These are phyloP conservation scores for Cladosporium oxysporum DNA, from an alignment of 2,329 filamentous ascomycete genomes.

Conservation along the genomic window DNA sequence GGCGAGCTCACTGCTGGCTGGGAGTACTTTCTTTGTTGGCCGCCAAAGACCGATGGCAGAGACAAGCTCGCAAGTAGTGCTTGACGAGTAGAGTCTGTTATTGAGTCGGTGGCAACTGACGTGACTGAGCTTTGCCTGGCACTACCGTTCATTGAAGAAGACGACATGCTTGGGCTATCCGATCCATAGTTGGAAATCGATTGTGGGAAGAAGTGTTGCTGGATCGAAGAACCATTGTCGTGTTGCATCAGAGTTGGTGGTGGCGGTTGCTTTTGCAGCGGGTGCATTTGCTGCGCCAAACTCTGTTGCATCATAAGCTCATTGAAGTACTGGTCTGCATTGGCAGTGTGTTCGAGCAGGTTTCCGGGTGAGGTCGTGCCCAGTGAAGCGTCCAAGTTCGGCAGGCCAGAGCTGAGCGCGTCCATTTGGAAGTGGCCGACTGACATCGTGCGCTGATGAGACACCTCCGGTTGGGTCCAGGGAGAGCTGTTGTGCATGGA, in stretches of 20 bases:
- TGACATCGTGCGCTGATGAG: slow-evolving; percentile 63
- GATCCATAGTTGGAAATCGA: slow-evolving; percentile 65
- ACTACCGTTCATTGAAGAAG: slow-evolving; percentile 70
- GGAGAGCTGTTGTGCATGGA: slow-evolving; percentile 30
- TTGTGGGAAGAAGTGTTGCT: slow-evolving; percentile 46
- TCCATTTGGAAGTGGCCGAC: slow-evolving; percentile 73
- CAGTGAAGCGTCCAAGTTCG: slow-evolving; percentile 69
- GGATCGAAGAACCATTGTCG: slow-evolving; percentile 58
- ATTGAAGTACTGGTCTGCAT: slow-evolving; percentile 72
- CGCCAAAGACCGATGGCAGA: slow-evolving; percentile 56
- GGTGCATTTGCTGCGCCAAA: slow-evolving; percentile 19
- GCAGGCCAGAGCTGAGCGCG: slow-evolving; percentile 71
- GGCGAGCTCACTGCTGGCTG: slow-evolving; percentile 59
- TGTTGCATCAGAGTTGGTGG: slow-evolving; percentile 24
- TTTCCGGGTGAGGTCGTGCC: slow-evolving; percentile 78
- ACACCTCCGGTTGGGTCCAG: slow-evolving; percentile 71
- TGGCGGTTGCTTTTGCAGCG: slow-evolving; percentile 23
- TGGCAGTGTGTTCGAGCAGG: slow-evolving; percentile 67
- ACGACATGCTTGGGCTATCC: slow-evolving; percentile 63
- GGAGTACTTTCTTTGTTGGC: slow-evolving; percentile 59
- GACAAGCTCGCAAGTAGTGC: slow-evolving; percentile 63
- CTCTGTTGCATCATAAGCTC: slow-evolving; percentile 62
- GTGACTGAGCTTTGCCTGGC: slow-evolving; percentile 61
- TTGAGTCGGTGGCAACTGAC: slow-evolving; percentile 63
- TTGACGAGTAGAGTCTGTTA: slow-evolving; percentile 66